Evolutionary conservation across 805 yeast genomes (phyloP).

Genomic region (Wickerhamiella cacticola): DNA sequence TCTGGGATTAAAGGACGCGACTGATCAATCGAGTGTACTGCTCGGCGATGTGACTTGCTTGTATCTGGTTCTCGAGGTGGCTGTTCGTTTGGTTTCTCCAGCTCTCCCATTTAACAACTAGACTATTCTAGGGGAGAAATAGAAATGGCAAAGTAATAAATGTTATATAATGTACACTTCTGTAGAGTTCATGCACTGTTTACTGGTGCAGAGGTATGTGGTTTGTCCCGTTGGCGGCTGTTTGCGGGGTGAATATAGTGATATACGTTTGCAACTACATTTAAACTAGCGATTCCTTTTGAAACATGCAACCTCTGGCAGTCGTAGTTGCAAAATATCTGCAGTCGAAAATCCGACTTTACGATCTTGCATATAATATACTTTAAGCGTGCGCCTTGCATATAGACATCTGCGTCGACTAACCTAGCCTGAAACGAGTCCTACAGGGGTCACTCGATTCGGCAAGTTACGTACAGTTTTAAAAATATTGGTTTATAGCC

Average conservation of each 20-base stretch:
- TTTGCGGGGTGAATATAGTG: neutral
- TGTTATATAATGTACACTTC: conserved; percentile 8
- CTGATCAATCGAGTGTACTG: conserved; percentile 3
- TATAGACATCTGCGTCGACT: conserved; percentile 1
- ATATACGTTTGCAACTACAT: no score
- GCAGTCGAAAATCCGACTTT: neutral
- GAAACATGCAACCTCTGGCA: neutral
- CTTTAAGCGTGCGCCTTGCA: conserved; percentile 8
- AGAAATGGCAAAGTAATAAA: neutral
- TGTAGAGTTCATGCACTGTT: conserved; percentile 5
- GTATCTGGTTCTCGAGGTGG: neutral
- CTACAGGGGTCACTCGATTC: neutral
- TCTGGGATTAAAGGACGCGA: conserved; percentile 2
- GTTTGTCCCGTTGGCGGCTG: neutral
- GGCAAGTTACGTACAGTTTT: neutral
- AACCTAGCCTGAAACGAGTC: conserved; percentile 3
- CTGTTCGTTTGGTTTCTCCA: neutral
- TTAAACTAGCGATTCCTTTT: neutral
- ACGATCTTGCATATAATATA: neutral
- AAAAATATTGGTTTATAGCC: no score
- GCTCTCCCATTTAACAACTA: no score
- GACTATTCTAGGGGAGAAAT: neutral
- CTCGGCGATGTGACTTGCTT: neutral
- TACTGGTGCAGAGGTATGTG: neutral
- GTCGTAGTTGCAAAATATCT: neutral